Base-by-base conservation (phyloP, 352 stramenopile genomes). In the Elongisporangium prolatum region DNA sequence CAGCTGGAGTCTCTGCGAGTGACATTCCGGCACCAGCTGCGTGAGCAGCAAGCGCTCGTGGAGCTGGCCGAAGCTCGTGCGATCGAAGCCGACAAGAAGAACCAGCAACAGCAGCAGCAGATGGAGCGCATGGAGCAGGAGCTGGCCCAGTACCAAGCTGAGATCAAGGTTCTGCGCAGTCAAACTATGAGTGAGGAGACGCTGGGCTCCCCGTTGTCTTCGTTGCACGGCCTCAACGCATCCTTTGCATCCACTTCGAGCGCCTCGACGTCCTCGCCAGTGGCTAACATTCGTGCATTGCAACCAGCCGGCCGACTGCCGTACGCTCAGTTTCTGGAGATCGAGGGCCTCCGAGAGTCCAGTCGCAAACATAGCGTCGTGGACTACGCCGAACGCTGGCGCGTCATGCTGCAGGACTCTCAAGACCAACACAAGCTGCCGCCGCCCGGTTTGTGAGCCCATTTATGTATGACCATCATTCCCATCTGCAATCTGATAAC, bases 241-340 rank as follows among this genome's bases (percentile, higher is more conserved):
- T 59, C 57, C 14, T 57, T 58, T 14, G 16, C 50, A 24, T 59
- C 57, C 3, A 51, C 40, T 2, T 8, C 57, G 34, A 63, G 21
- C 22, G 40, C 37, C 37, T 63, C 57, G 14, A 5, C 20, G 21
- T n/a, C 56, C 3, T 40, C 40, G 1, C 20, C 50, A 3, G 48
- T 51, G 8, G 48, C 20, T 22, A 64, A 58, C 7, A 48, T 67
- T 3, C 61, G 60, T 21, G 34, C 76, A 3, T 51, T 92, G 14
- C 76, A 84, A 21, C 76, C 82, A 7, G 69, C 72, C 4, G 64
- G 72, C 17, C 80, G 84, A 1, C 60, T 93, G 55, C 84, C 82
- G n/a, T 93, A 93, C 51, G 84, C 84, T 8, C 80, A 87, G 37
- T 87, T 68, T 13, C 72, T 93, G 21, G 84, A 93, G 59, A 89